Base-by-base conservation (phyloP, 108 stramenopile genomes). In the Mayamaea pseudoterrestris region DNA sequence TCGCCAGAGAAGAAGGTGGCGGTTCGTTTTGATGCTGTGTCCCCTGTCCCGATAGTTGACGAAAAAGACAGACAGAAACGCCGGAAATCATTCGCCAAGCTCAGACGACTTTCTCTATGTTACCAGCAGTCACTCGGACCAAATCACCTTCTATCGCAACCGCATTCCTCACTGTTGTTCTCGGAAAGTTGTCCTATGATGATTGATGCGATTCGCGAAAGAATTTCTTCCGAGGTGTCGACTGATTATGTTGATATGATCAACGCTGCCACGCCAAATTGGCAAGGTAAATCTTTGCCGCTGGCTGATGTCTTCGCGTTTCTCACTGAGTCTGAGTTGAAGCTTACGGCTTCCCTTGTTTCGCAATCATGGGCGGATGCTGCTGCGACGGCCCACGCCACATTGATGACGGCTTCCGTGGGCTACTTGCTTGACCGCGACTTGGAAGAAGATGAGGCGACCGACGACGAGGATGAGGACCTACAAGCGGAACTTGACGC, bases 311-410 rank as follows among this genome's bases (percentile, higher is more conserved):
- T 83, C 20, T 74, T 93, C 17, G 57, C 61, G 11, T 88, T 66
- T 43, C 55, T 93, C 25, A 49, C 55, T 37, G 80, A 80, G 56
- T 28, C 41, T 12, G 85, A 88, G 29, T 58, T 93, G 21, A 41
- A 85, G 17, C 52, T 44, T 26, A 48, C 44, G 16, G 61, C 64
- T 35, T 73, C 78, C 14, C 57, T 78, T 24, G 83, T 93, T 17
- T 80, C 52, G n/a, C 73, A 69, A 11, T 41, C 50, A 17, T 93
- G 83, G 83, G 77, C 82, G 6, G 83, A 85, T 42, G 75, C 64
- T 35, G 69, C 80, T 41, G 76, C 80, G 1, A 43, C 63, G 20
- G 76, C 83, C 17, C 65, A 78, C 41, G 81, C 83, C 2, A 63
- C 50, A 12, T 51, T 88, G 2, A 76, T 88, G 78, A 50, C 78